Base-by-base conservation (phyloP, 805 yeast species). In the Saturnispora kantuleensis region DNA sequence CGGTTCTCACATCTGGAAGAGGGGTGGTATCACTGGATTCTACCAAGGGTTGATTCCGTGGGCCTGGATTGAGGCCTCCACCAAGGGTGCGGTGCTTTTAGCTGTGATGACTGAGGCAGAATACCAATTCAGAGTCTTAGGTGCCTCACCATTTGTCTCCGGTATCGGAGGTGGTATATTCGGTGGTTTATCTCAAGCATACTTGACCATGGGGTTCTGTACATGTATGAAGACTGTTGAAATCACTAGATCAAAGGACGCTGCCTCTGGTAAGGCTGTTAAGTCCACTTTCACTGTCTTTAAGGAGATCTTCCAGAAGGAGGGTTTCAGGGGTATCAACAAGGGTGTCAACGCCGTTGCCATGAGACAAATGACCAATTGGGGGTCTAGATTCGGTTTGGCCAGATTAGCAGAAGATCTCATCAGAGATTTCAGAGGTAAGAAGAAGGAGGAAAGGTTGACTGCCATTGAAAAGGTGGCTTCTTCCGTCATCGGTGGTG, bases 21-120 rank as follows among this genome's bases (percentile, higher is more conserved):
- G 98, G 58, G 98, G 98, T 52, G 98, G 98, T 43, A 56, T 82
- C 13, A 60, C 76, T 28, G 98, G 97, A 0, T 93, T 89, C 68
- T 93, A 89, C 67, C 98, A 93, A 65, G 98, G 98, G 30, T 73
- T 93, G 60, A 89, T 90, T 52, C 98, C 98, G 39, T 93, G 98
- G 98, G 98, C 97, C 6, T 89, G 97, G 97, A 84, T 93, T 55
- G 98, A 90, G 66, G 98, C 96, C 9, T 84, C 96, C n/a, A 93
- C 98, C 32, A 93, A 93, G 65, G 98, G 98, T 63, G 97, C 97
- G 5, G 96, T 89, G 7, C 71, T 93, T 46, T 71, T 93, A 54
- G 93, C 93, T 57, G 96, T 88, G 31, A 82, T 95, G 38, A 79
- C 94, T 38, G 97, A 93, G 62, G 84, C 88, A 42, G 97, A 93